Evolutionary conservation across 257 asterid genomes (phyloP), one percentile per base, ranked within the genome.

Genomic region (Nicotiana tabacum): DNA sequence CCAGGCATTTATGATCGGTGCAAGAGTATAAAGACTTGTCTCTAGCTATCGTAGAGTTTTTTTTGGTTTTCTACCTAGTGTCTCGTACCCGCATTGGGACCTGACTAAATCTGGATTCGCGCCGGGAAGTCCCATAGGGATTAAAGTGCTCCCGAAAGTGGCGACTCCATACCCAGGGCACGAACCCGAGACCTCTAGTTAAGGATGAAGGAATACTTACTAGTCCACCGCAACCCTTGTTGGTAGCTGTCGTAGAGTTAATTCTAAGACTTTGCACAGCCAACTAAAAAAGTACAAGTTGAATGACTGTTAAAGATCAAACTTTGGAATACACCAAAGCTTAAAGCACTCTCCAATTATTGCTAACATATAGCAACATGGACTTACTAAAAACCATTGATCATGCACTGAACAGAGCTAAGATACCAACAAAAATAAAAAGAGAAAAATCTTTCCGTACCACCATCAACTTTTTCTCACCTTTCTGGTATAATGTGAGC

Each of bases 401-500:
- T 9, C 33, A 61, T 24, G 1, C 12, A n/a, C 77, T 16, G 6
- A 68, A 11, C 37, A 29, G 13, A 64, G 69, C 39, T 64, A 39
- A 39, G 48, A 39, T 39, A 64, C 70, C 35, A 62, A 9, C 33
- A 62, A 62, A 9, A 24, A 24, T 16, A 56, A 7, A 64, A 12
- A 12, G 17, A 65, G 5, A 64, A 65, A 2, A 4, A n/a, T 39
- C n/a, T 39, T 12, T 53, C 57, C 17, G 0, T 70, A 70, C 11
- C 9, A 70, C 4, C 78, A n/a, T 21, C 32, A n/a, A 10, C n/a
- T 21, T 70, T 70, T 70, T 21, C 58, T 21, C 81, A 95, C 98
- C 89, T 83, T 81, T 84, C 84, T 82, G 65, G 33, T 86, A 82
- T 91, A 95, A 10, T 90, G 92, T 0, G 98, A 87, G 18, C 93